These are phyloP conservation scores for Cytospora mali DNA, from an alignment of 2,329 filamentous ascomycete species.

Conservation along the genomic window DNA sequence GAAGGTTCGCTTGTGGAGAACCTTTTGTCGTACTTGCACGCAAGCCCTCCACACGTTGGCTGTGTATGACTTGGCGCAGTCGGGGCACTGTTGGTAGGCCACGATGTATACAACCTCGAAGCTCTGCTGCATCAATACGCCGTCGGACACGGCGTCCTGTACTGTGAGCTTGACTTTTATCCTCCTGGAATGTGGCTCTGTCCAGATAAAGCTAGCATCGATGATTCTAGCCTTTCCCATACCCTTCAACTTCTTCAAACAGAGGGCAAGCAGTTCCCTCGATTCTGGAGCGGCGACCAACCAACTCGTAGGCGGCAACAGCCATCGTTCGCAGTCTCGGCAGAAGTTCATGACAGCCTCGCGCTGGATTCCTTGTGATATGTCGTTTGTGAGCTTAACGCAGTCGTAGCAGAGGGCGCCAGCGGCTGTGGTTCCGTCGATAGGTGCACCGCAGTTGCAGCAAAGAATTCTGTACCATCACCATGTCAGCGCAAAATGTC, in stretches of 20 bases:
- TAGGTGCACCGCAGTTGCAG: constrained; percentile 94
- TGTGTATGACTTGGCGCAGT: constrained; percentile 94
- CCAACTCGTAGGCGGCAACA: constrained; percentile 85
- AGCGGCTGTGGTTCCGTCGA: constrained; percentile 84
- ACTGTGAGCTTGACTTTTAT: constrained; percentile 96
- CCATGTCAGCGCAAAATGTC: not conserved
- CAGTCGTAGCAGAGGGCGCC: constrained; percentile 96
- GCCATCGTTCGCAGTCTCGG: constrained; percentile 92
- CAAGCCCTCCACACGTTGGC: constrained; percentile 93
- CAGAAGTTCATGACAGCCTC: constrained; percentile 91
- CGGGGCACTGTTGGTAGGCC: constrained; percentile 89
- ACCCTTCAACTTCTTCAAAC: constrained; percentile 83
- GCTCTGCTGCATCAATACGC: constrained; percentile 79
- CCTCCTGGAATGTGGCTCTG: constrained; percentile 90
- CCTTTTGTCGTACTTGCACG: constrained; percentile 96
- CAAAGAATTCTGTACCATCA: constrained; percentile 74
- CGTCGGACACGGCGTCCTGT: constrained; percentile 68
- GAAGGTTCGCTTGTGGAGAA: constrained; percentile 84
- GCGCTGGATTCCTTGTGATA: constrained; percentile 86
- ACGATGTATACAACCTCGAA: constrained; percentile 95
- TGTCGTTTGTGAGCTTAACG: constrained; percentile 91
- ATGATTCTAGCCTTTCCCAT: constrained; percentile 90
- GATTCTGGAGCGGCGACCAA: constrained; percentile 83
- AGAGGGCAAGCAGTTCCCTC: constrained; percentile 88
- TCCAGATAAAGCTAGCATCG: constrained; percentile 97